A percentile compares a stretch with the other conserved stretches of the same genome.
phyloP scores from a whole-genome alignment of 2,329 filamentous ascomycete species.

The Coniochaeta sp. region DNA sequence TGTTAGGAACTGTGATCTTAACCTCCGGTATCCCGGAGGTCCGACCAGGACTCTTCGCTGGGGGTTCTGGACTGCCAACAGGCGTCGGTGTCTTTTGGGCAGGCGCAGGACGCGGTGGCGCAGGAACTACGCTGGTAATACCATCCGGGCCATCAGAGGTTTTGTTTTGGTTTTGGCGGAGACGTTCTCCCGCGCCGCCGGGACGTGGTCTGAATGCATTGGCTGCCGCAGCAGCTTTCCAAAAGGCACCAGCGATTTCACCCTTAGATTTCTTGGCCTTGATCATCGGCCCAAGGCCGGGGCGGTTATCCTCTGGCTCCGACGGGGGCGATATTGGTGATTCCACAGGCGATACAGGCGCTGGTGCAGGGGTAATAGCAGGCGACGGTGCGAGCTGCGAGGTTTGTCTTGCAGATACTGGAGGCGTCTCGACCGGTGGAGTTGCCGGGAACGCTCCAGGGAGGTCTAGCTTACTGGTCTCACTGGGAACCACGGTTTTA shows the following conservation, averaged over 20 bases:
- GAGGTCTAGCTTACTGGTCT: conserved; percentile 6
- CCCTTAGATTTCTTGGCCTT: conserved; percentile 66
- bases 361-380: conserved; percentile 8
- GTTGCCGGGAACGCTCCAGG: conserved; percentile 6
- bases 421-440: conserved; percentile 14
- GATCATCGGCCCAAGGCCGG: conserved; percentile 85
- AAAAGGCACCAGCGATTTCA: conserved; percentile 69
- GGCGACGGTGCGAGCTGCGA: conserved; percentile 7
- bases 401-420: not conserved
- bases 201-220: conserved; percentile 76
- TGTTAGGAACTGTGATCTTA: conserved; percentile 44
- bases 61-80: conserved; percentile 22
- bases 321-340: conserved; percentile 20
- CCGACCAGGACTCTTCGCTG: conserved; percentile 21
- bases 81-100: conserved; percentile 25
- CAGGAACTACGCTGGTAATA: conserved; percentile 80
- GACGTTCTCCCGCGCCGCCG: conserved; percentile 76
- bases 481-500: conserved; percentile 5
- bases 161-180: conserved; percentile 54
- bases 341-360: conserved; percentile 8
- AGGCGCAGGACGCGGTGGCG: conserved; percentile 49
- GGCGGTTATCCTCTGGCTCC: conserved; percentile 41
- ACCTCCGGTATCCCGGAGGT: conserved; percentile 44
- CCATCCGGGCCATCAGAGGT: conserved; percentile 70
- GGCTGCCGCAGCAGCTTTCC: conserved; percentile 70